Evolutionary conservation across 2,329 filamentous ascomycete genomes (phyloP).

Genomic region (Verticillium zaregamsianum): DNA sequence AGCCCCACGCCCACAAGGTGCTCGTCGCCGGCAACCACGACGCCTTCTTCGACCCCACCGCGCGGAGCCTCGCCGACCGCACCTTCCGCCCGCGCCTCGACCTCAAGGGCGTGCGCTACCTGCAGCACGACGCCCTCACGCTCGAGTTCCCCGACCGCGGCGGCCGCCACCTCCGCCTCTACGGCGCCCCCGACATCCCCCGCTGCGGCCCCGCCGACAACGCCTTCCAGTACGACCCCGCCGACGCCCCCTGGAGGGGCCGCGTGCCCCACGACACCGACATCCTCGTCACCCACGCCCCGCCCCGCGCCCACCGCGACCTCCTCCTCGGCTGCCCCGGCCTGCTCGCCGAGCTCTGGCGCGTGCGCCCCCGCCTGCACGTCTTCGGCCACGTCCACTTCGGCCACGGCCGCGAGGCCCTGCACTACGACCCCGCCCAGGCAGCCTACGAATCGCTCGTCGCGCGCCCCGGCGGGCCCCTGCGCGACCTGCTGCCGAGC

Average conservation of each 20-base stretch:
- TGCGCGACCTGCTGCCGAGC: slow-evolving; percentile 44
- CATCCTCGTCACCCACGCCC: slow-evolving; percentile 76
- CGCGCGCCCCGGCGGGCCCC: slow-evolving; percentile 34
- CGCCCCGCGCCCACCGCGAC: slow-evolving; percentile 59
- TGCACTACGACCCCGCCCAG: slow-evolving; percentile 74
- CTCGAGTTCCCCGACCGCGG: slow-evolving; percentile 54
- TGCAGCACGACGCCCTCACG: slow-evolving; percentile 64
- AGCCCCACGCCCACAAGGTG: slow-evolving; percentile 77
- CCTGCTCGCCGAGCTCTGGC: slow-evolving; percentile 68
- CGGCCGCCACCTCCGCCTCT: slow-evolving; percentile 62
- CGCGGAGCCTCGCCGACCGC: slow-evolving; percentile 53
- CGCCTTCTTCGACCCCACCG: slow-evolving; percentile 70
- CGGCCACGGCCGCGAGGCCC: slow-evolving; percentile 63
- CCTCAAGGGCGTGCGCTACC: slow-evolving; percentile 68
- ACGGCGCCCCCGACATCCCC: slow-evolving; percentile 79
- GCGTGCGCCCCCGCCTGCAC: slow-evolving; percentile 70
- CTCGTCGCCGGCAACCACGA: slow-evolving; percentile 88
- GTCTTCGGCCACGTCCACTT: slow-evolving; percentile 85
- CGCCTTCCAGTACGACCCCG: slow-evolving; percentile 71
- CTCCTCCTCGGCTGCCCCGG: slow-evolving; percentile 63
- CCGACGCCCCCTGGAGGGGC: slow-evolving; percentile 65
- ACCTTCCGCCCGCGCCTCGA: slow-evolving; percentile 50
- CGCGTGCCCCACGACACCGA: slow-evolving; percentile 70
- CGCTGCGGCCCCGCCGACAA: slow-evolving; percentile 66
- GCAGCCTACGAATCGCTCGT: slow-evolving; percentile 64